Evolutionary conservation across 2,329 filamentous ascomycete species (phyloP).

Genomic region (Monosporascus sp.): DNA sequence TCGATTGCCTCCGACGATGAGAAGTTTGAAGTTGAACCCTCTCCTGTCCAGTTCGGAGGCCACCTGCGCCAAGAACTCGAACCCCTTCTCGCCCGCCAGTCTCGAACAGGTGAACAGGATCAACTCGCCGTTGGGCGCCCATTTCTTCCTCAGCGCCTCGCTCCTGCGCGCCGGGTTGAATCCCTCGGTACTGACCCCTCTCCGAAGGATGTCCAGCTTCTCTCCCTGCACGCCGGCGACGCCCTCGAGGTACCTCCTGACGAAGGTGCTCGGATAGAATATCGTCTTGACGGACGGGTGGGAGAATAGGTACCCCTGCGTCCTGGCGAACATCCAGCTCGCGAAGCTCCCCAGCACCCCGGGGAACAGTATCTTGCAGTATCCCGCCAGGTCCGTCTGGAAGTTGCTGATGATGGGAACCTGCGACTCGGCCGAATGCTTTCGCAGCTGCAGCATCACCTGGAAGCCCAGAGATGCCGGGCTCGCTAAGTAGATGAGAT

Average conservation of each 20-base stretch:
- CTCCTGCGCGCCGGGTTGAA: slow-evolving; percentile 54
- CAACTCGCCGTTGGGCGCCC: slow-evolving; percentile 59
- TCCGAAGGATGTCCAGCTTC: slow-evolving; percentile 57
- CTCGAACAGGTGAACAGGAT: slow-evolving; percentile 64
- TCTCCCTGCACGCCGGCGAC: slow-evolving; percentile 46
- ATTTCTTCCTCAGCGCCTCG: slow-evolving; percentile 43
- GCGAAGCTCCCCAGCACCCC: slow-evolving; percentile 55
- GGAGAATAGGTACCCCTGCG: slow-evolving; percentile 63
- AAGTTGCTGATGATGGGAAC: slow-evolving; percentile 64
- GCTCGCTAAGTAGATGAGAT: slow-evolving; percentile 65
- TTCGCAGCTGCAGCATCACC: slow-evolving; percentile 63
- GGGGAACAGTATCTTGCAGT: slow-evolving; percentile 66
- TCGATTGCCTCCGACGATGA: slow-evolving; percentile 64
- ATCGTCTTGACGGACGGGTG: slow-evolving; percentile 58
- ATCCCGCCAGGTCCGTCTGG: slow-evolving; percentile 66
- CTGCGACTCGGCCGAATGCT: slow-evolving; percentile 48
- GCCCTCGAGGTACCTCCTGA: slow-evolving; percentile 54
- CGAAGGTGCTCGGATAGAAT: slow-evolving; percentile 64
- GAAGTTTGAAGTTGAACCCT: slow-evolving; percentile 56
- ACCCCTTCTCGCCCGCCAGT: slow-evolving; percentile 66
- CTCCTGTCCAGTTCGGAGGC: slow-evolving; percentile 49
- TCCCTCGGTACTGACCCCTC: slow-evolving; percentile 60
- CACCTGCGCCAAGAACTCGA: slow-evolving; percentile 59
- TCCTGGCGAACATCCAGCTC: slow-evolving; percentile 55
- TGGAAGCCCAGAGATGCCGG: slow-evolving; percentile 68